Evolutionary conservation across 176 grass and related monocot genomes (phyloP), one percentile per base, ranked within the genome.

Genomic region (Lolium rigidum): DNA sequence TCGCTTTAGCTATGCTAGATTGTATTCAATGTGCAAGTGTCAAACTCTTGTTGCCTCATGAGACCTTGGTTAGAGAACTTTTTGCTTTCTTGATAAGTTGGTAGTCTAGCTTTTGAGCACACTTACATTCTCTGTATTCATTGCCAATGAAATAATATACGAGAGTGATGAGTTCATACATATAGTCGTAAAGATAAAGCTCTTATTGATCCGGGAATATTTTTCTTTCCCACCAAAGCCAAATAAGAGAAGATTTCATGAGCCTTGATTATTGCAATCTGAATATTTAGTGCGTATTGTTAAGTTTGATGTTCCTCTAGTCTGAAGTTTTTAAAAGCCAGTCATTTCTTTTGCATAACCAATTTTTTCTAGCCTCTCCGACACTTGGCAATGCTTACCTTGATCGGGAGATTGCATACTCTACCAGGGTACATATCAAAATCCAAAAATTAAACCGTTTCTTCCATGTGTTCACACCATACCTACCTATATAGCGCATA

Each of bases 41-140:
- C 65, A 69, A 69, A 39, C 65, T 69, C 65, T 41, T 69, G 26
- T 39, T 68, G 65, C 65, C 65, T 69, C 65, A 69, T 69, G 31
- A 20, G 35, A 69, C 65, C 31, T 69, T 9, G 35, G 31, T 69
- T 69, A 3, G 15, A 39, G 35, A 69, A 69, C 31, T 69, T 39
- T 15, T 16, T 69, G 15, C 65, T 69, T 17, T 69, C 35, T 69
- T 69, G 66, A 69, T 69, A 41, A 41, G 66, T 41, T 69, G 35
- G 35, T 41, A 69, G 7, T 20, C 5, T 69, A 69, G 7, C 35
- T 64, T 69, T 69, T 69, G 35, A 69, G 66, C 66, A 69, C 41
- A 35, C 66, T 39, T 20, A 69, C 41, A 41, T 20, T 41, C 66
- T 69, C 7, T 41, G 31, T 16, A 68, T 20, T 69, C 35, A 20